Evolutionary conservation across 164 flowering plant genomes (phyloP).

Genomic region (Dillenia turbinata): DNA sequence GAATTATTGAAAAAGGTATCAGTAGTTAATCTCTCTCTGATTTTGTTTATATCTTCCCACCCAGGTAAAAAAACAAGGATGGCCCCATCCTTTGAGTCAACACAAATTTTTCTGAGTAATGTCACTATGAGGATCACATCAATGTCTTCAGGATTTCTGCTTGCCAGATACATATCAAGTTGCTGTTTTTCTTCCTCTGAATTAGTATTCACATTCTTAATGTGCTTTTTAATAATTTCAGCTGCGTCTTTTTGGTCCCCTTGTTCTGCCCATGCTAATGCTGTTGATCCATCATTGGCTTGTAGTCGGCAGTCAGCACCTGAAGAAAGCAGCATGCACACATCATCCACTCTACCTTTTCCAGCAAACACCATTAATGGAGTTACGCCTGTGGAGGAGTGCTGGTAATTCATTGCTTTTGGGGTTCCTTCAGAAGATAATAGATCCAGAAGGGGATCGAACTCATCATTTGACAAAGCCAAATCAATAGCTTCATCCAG

Average conservation of each 20-base stretch:
- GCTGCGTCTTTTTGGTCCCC: constrained; percentile 58
- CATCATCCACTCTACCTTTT: constrained; percentile 76
- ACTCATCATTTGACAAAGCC: constrained; percentile 78
- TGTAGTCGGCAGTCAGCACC: constrained; percentile 66
- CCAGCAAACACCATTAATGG: constrained; percentile 91
- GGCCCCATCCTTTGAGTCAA: constrained; percentile 85
- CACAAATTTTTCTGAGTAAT: constrained; percentile 68
- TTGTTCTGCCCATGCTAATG: constrained; percentile 68
- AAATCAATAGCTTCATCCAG: constrained; percentile 81
- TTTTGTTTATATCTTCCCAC: constrained; percentile 90
- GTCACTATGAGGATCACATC: constrained; percentile 72
- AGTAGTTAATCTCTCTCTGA: constrained; percentile 44
- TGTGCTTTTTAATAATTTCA: constrained; percentile 48
- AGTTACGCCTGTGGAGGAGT: constrained; percentile 67
- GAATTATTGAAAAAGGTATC: constrained; percentile 53
- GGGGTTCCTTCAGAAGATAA: constrained; percentile 50
- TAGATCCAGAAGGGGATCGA: constrained; percentile 70
- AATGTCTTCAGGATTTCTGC: constrained; percentile 50
- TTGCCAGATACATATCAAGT: constrained; percentile 64
- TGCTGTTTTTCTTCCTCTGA: constrained; percentile 39
- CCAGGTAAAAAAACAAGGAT: constrained; percentile 94
- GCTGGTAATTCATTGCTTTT: constrained; percentile 66
- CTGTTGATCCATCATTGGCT: constrained; percentile 68
- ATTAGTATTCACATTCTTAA: constrained; percentile 26
- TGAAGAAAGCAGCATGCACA: constrained; percentile 83